These are phyloP conservation scores for Aureobasidium vineae DNA, from an alignment of 2,329 filamentous ascomycete species.

Conservation along the genomic window DNA sequence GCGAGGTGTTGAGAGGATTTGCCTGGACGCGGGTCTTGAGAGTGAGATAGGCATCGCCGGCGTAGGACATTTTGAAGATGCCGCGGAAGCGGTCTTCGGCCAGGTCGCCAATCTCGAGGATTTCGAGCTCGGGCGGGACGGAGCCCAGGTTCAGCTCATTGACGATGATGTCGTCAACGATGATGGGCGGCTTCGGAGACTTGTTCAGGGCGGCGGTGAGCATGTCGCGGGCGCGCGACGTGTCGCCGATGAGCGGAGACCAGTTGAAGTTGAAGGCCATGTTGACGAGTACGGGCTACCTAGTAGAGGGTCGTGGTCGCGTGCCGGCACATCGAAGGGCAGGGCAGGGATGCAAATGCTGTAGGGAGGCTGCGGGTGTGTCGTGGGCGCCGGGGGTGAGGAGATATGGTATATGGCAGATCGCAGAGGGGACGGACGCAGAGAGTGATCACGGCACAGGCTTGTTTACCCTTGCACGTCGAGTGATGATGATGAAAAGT, in stretches of 20 bases:
- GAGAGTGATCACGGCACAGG: background rate
- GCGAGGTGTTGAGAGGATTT: slow-evolving; percentile 93
- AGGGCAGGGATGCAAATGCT: background rate
- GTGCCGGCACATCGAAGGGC: slow-evolving; percentile 26
- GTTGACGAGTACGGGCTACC: slow-evolving; percentile 27
- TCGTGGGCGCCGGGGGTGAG: background rate
- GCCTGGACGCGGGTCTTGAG: slow-evolving; percentile 95
- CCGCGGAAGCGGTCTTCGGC: slow-evolving; percentile 95
- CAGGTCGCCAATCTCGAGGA: slow-evolving; percentile 94
- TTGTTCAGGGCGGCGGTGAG: slow-evolving; percentile 96
- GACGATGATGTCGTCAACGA: slow-evolving; percentile 98
- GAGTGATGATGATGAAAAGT: slow-evolving; percentile 7
- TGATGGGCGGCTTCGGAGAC: slow-evolving; percentile 95
- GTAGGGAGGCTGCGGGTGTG: too few relatives aligned
- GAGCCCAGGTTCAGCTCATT: slow-evolving; percentile 96
- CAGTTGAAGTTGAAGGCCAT: slow-evolving; percentile 99
- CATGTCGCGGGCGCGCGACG: slow-evolving; percentile 85
- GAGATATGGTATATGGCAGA: background rate
- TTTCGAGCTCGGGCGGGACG: slow-evolving; percentile 91
- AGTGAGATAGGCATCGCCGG: slow-evolving; percentile 91
- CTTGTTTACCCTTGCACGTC: background rate
- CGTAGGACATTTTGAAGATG: slow-evolving; percentile 99
- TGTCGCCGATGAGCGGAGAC: slow-evolving; percentile 97
- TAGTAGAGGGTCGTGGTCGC: slow-evolving; percentile 18
- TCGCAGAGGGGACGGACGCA: background rate